phyloP scores from a whole-genome alignment of 2,329 filamentous ascomycete genomes.

The Sporothrix schenckii region DNA sequence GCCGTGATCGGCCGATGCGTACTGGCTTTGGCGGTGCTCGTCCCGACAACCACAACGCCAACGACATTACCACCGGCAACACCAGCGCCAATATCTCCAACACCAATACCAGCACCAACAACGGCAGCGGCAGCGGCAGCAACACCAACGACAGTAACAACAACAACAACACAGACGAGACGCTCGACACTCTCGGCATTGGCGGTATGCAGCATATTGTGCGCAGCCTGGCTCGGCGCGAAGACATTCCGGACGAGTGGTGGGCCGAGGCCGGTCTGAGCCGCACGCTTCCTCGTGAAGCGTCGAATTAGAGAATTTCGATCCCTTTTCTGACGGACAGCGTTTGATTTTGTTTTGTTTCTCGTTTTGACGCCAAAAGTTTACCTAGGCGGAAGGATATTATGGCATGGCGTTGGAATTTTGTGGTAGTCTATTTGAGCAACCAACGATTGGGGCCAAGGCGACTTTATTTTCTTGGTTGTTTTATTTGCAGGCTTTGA shows the following conservation, averaged over 20 bases:
- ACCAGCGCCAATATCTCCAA: neutral
- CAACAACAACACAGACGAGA: conserved; percentile 37
- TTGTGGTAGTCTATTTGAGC: neutral
- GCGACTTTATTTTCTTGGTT: neutral
- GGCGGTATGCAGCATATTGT: conserved; percentile 73
- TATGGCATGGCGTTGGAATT: conserved; percentile 22
- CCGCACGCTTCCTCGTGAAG: conserved; percentile 56
- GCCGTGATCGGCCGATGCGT: conserved; percentile 36
- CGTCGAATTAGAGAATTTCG: conserved; percentile 34
- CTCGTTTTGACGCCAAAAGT: neutral
- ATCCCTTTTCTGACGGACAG: neutral
- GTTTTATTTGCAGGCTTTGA: conserved; percentile 6
- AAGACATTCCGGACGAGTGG: conserved; percentile 81
- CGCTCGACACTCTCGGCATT: conserved; percentile 47
- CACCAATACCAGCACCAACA: conserved; percentile 16
- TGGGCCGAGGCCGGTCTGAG: conserved; percentile 73
- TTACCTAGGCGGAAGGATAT: conserved; percentile 11
- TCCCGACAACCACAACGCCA: neutral
- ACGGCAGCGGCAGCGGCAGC: neutral
- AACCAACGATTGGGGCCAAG: neutral
- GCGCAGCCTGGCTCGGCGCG: conserved; percentile 66
- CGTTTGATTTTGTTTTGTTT: neutral
- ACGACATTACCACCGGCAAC: neutral
- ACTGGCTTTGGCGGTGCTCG: conserved; percentile 29
- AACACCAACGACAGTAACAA: conserved; percentile 41